Conservation (phyloP, 805 yeast species). For the Ogataea pilisensis region DNA sequence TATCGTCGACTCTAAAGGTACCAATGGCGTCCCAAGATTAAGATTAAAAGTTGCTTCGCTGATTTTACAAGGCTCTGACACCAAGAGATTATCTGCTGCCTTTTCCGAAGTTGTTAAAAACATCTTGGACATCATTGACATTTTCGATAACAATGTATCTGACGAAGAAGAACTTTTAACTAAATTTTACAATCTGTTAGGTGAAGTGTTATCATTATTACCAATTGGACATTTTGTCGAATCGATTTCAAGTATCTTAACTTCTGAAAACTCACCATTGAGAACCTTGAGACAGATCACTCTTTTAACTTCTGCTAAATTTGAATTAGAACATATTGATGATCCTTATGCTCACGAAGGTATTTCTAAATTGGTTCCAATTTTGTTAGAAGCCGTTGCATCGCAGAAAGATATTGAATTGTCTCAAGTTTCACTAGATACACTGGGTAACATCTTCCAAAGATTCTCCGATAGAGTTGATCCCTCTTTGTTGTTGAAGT, state of each 20-base stretch:
- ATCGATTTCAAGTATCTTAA: conserved; percentile 46
- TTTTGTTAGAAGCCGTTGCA: conserved; percentile 39
- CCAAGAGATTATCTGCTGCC: conserved; percentile 16
- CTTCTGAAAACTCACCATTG: conserved; percentile 34
- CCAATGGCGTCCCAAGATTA: conserved; percentile 42
- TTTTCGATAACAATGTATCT: conserved; percentile 16
- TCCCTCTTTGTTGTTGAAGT: conserved; percentile 41
- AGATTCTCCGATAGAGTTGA: conserved; percentile 56
- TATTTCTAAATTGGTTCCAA: conserved; percentile 47
- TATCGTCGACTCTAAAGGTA: conserved; percentile 36
- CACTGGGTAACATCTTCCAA: conserved; percentile 56
- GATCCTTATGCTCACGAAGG: conserved; percentile 47
- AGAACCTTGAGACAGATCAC: conserved; percentile 61
- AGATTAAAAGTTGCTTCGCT: conserved; percentile 34
- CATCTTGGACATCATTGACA: conserved; percentile 38
- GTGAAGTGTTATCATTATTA: conserved; percentile 60
- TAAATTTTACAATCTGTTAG: conserved; percentile 52
- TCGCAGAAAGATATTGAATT: conserved; percentile 42
- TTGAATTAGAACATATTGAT: conserved; percentile 59
- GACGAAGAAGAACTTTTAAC: conserved; percentile 35
- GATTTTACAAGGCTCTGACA: conserved; percentile 25
- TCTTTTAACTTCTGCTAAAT: conserved; percentile 59
- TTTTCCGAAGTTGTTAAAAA: conserved; percentile 31
- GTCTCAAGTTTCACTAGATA: conserved; percentile 66
- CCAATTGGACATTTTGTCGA: conserved; percentile 72